Evolutionary conservation across 2,329 filamentous ascomycete species (phyloP).

Genomic region (Colletotrichum plurivorum): DNA sequence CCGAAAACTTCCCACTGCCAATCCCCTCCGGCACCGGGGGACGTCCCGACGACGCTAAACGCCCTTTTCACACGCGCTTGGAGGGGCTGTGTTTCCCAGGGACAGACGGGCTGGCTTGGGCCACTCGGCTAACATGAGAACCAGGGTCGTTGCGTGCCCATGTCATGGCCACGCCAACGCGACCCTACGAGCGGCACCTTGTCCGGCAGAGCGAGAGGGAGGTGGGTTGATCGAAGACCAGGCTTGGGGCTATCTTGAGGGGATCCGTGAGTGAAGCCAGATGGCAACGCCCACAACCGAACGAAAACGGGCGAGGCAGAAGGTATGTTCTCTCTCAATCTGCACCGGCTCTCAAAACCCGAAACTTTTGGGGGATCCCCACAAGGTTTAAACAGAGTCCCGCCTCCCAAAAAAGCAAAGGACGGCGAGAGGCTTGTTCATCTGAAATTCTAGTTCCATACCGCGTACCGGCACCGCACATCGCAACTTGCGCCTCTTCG

Average conservation of each 20-base stretch:
- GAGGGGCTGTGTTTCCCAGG: constrained; percentile 12
- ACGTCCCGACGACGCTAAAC: neutral
- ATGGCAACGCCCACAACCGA: neutral
- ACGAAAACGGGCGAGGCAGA: neutral
- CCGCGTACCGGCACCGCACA: neutral
- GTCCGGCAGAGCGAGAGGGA: neutral
- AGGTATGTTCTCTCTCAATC: neutral
- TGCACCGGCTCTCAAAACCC: too few relatives aligned
- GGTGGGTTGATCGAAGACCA: neutral
- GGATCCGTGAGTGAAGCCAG: neutral
- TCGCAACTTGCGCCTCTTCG: neutral
- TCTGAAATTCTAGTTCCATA: too few relatives aligned
- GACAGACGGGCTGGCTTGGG: constrained; percentile 6
- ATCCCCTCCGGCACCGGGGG: neutral
- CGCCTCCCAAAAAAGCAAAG: too few relatives aligned
- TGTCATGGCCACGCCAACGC: neutral
- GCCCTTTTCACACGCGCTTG: neutral
- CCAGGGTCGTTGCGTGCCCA: neutral
- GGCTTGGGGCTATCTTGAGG: neutral
- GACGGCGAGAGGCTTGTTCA: too few relatives aligned
- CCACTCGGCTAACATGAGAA: too few relatives aligned
- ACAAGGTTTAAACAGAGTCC: too few relatives aligned
- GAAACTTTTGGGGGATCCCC: too few relatives aligned
- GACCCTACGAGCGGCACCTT: neutral
- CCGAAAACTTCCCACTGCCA: too few relatives aligned